Conservation (phyloP, 257 asterid genomes). For the Echium plantagineum region DNA sequence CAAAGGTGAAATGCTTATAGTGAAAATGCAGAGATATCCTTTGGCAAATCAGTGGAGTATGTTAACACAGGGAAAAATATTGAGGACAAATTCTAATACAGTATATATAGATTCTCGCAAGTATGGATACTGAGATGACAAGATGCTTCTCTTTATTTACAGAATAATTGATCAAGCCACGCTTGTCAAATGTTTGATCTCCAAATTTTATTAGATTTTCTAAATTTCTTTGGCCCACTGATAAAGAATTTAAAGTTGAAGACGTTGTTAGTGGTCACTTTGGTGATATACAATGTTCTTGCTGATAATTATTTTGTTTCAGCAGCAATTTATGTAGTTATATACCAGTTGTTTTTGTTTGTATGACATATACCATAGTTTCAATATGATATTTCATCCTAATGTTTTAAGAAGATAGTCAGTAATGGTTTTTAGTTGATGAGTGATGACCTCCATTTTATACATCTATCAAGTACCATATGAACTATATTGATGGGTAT, state of each 20-base stretch:
- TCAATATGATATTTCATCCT: neutral
- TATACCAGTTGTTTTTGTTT: too few species aligned
- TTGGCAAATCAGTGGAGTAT: neutral
- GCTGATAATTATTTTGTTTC: neutral
- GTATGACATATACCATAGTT: neutral
- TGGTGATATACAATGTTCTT: neutral
- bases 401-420: neutral
- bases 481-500: neutral
- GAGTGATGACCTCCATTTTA: neutral
- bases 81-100: too few species aligned
- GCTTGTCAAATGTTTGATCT: neutral
- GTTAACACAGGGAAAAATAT: neutral
- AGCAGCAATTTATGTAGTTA: too few species aligned
- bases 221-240: neutral
- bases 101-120: too few species aligned
- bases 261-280: neutral
- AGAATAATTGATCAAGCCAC: neutral
- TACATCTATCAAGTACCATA: neutral
- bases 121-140: too few species aligned
- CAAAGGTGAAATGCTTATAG: neutral
- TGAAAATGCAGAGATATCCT: neutral
- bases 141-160: neutral
- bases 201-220: neutral
- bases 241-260: neutral
- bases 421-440: neutral